Percentiles rank a stretch among this genome's conserved stretches.
Conservation (phyloP, 2,329 filamentous ascomycete species). For the Colletotrichum sansevieriae region DNA sequence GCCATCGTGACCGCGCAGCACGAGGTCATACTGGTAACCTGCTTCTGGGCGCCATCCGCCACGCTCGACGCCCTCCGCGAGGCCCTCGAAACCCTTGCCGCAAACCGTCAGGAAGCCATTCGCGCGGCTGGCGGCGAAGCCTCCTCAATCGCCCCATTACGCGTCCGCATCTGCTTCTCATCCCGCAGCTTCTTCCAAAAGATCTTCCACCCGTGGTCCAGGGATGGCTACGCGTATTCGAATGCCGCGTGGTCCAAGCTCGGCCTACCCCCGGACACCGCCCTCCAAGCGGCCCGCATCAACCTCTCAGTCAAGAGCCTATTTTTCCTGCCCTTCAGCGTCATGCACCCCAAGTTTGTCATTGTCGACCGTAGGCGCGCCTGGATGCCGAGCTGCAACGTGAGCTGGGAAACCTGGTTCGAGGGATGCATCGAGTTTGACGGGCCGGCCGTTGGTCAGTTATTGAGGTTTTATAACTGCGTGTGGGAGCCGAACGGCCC, state of each 20-base stretch:
- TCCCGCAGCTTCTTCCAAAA: conserved; percentile 81
- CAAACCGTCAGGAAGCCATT: conserved; percentile 53
- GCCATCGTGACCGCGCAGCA: conserved; percentile 70
- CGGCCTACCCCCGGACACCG: conserved; percentile 70
- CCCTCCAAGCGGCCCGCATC: conserved; percentile 69
- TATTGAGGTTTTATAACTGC: conserved; percentile 74
- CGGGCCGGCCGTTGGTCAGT: conserved; percentile 71
- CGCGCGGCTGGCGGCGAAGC: conserved; percentile 45
- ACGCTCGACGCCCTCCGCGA: conserved; percentile 70
- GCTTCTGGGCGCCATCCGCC: conserved; percentile 81
- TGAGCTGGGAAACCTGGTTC: conserved; percentile 91
- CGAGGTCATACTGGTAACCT: conserved; percentile 83
- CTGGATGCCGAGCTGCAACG: conserved; percentile 83
- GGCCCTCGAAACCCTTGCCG: conserved; percentile 71
- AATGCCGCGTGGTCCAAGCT: conserved; percentile 72
- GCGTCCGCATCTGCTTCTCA: conserved; percentile 82
- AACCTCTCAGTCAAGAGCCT: conserved; percentile 80
- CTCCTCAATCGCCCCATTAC: conserved; percentile 53
- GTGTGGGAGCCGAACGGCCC: conserved; percentile 69
- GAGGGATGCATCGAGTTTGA: conserved; percentile 79
- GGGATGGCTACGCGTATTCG: conserved; percentile 72
- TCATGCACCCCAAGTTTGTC: conserved; percentile 91
- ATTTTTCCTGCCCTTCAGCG: conserved; percentile 83
- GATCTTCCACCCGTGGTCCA: conserved; percentile 76
- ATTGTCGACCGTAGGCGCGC: conserved; percentile 76